Percentiles rank a stretch among this genome's conserved stretches.
Conservation (phyloP, 441 rosid genomes). For the Omphalea diandra region DNA sequence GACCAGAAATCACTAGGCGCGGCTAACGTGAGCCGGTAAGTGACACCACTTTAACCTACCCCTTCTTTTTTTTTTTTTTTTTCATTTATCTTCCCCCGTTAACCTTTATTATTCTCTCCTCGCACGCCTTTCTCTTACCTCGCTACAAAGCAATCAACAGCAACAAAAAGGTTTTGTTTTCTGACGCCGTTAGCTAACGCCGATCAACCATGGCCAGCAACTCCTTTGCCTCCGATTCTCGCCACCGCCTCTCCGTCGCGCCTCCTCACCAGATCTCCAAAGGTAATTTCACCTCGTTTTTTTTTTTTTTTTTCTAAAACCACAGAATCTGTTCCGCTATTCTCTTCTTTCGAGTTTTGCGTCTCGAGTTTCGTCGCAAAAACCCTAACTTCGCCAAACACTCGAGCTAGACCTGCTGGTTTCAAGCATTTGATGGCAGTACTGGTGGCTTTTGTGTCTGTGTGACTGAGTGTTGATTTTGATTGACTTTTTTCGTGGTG, state of each 20-base stretch:
- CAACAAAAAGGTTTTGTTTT: constrained; percentile 30
- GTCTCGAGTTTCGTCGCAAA: background rate
- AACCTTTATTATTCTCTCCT: constrained; percentile 28
- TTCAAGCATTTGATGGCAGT: background rate
- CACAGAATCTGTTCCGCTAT: background rate
- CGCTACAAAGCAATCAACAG: constrained; percentile 20
- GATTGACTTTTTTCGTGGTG: background rate
- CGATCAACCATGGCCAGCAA: constrained; percentile 5
- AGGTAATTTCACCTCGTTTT: constrained; percentile 49
- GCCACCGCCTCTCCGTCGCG: constrained; percentile 59
- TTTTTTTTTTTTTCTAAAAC: background rate
- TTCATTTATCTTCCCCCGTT: constrained; percentile 14
- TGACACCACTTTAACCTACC: constrained; percentile 13
- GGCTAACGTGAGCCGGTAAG: constrained; percentile 17
- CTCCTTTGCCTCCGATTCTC: constrained; percentile 45
- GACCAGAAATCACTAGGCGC: background rate
- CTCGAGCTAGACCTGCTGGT: background rate
- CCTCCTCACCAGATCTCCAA: constrained; percentile 82
- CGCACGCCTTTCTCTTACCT: constrained; percentile 21
- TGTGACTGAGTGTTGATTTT: constrained; percentile 5
- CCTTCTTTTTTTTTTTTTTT: too few species aligned
- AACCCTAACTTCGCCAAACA: background rate
- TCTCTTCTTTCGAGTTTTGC: background rate
- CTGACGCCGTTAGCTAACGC: background rate
- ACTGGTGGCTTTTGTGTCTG: background rate